Conservation (phyloP, 179 eudicot species). For the Sideroxylon spinosum region DNA sequence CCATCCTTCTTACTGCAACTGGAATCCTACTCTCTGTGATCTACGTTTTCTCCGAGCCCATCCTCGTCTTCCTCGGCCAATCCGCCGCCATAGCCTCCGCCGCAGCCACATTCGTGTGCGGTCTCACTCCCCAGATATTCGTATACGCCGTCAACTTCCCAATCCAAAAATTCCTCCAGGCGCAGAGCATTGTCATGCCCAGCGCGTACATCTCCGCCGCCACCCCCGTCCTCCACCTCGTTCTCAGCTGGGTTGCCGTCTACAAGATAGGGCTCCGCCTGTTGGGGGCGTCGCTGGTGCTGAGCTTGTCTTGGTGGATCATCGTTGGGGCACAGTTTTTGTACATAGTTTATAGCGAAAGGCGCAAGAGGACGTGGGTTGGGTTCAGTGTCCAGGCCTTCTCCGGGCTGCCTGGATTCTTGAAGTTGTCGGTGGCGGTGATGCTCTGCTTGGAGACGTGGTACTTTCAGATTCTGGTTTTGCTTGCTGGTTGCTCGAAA, state of each 20-base stretch:
- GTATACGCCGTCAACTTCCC: conserved; percentile 38
- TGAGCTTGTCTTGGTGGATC: conserved; percentile 34
- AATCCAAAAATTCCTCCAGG: conserved; percentile 34
- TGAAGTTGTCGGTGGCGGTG: conserved; percentile 28
- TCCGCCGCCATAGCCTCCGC: conserved; percentile 21
- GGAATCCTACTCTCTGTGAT: conserved; percentile 14
- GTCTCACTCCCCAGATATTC: conserved; percentile 37
- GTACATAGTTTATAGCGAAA: conserved; percentile 22
- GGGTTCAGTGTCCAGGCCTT: conserved; percentile 28
- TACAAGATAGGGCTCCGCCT: conserved; percentile 27
- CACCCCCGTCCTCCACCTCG: conserved; percentile 17
- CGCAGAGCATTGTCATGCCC: conserved; percentile 28
- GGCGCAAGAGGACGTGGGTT: conserved; percentile 23
- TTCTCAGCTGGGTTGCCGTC: conserved; percentile 19
- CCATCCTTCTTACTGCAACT: conserved; percentile 21
- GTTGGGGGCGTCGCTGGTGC: conserved; percentile 22
- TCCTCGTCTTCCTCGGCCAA: conserved; percentile 19
- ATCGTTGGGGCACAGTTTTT: conserved; percentile 28
- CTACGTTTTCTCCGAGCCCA: conserved; percentile 22
- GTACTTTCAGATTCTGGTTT: conserved; percentile 21
- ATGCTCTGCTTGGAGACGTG: conserved; percentile 27
- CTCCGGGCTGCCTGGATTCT: conserved; percentile 20
- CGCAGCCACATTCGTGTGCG: conserved; percentile 27
- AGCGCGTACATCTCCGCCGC: conserved; percentile 26
- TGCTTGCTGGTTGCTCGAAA: conserved; percentile 22